A percentile compares a stretch with the other conserved stretches of the same genome.
Conservation (phyloP, 805 yeast genomes). For the Lipomyces yamadae region DNA sequence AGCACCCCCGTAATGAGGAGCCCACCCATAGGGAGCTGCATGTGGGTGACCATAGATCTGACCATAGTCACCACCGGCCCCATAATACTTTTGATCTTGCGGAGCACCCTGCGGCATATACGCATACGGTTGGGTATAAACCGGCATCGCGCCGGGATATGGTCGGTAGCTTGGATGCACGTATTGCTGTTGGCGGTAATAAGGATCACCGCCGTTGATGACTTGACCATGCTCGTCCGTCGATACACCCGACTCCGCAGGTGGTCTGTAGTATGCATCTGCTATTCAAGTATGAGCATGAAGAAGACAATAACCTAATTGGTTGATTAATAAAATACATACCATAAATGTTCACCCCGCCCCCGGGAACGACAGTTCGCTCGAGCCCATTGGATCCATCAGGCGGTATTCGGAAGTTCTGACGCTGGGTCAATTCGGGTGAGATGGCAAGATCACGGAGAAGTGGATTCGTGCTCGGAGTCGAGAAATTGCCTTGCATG, state of each 20-base stretch:
- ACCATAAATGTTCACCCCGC: constrained; percentile 10
- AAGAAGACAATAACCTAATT: not conserved
- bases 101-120: constrained; percentile 16
- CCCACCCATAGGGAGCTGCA: constrained; percentile 25
- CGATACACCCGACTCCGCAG: constrained; percentile 5
- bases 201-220: constrained; percentile 19
- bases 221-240: constrained; percentile 26
- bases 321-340: not conserved
- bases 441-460: constrained; percentile 55
- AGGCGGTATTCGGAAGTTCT: constrained; percentile 46
- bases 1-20: constrained; percentile 21
- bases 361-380: constrained; percentile 30
- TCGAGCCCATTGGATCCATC: constrained; percentile 38
- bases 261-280: constrained; percentile 20
- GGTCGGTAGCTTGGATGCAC: constrained; percentile 30
- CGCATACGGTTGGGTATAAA: constrained; percentile 23
- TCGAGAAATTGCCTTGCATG: constrained; percentile 55
- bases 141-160: constrained; percentile 35
- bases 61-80: constrained; percentile 13
- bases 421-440: constrained; percentile 46
- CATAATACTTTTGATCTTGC: constrained; percentile 22
- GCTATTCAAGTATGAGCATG: not conserved
- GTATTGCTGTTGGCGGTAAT: constrained; percentile 26
- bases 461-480: constrained; percentile 61
- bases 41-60: constrained; percentile 20